Conservation (phyloP, 2,329 filamentous ascomycete species). For the Penicillium sp. region DNA sequence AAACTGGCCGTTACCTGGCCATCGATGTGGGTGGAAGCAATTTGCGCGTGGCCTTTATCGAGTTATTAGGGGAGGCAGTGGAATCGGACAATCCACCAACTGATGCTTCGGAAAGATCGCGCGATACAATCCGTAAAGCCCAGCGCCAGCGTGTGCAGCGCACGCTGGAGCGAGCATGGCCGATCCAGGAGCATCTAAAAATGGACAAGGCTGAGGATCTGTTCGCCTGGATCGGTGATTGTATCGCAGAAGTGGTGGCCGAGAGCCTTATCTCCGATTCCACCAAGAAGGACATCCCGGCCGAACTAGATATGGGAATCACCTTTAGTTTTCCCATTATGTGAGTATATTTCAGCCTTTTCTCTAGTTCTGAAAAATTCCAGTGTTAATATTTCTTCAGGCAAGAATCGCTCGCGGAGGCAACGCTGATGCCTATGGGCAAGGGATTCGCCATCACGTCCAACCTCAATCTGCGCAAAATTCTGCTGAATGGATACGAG, state of each 20-base stretch:
- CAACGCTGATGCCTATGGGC: slow-evolving; percentile 53
- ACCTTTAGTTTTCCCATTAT: slow-evolving; percentile 49
- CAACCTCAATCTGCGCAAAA: slow-evolving; percentile 50
- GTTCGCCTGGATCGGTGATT: slow-evolving; percentile 75
- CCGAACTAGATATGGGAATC: slow-evolving; percentile 46
- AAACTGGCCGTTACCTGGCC: slow-evolving; percentile 51
- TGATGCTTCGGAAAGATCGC: slow-evolving; percentile 36
- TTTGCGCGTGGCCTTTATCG: slow-evolving; percentile 52
- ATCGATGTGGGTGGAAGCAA: slow-evolving; percentile 55
- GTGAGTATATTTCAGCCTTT: slow-evolving; percentile 29
- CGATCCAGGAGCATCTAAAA: slow-evolving; percentile 51
- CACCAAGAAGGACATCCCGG: slow-evolving; percentile 36
- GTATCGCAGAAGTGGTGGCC: slow-evolving; percentile 66
- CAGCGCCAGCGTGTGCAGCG: slow-evolving; percentile 44
- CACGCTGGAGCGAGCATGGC: slow-evolving; percentile 49
- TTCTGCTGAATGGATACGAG: slow-evolving; percentile 50
- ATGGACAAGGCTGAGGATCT: slow-evolving; percentile 66
- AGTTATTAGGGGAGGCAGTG: slow-evolving; percentile 44
- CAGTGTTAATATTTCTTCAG: slow-evolving; percentile 28
- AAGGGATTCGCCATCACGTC: slow-evolving; percentile 55
- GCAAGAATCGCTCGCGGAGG: slow-evolving; percentile 50
- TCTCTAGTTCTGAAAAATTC: no score
- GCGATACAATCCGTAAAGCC: slow-evolving; percentile 43
- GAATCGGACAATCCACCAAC: slow-evolving; percentile 32
- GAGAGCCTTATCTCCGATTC: slow-evolving; percentile 44